Base-by-base conservation (phyloP, 2,329 filamentous ascomycete genomes). In the Talaromyces marneffei region DNA sequence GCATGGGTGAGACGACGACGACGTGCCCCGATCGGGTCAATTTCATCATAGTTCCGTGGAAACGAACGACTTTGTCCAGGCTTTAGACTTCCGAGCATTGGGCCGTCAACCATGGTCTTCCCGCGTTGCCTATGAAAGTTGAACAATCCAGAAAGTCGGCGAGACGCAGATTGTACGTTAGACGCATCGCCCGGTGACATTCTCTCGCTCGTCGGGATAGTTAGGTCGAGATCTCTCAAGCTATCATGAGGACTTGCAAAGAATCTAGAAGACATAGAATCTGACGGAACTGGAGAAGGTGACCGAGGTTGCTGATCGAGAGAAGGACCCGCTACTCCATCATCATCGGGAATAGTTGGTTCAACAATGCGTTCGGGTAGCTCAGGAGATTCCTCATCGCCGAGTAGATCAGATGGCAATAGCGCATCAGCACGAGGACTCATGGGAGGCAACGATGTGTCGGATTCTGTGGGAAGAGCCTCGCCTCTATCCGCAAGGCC, bases 31-130 rank as follows among this genome's bases (percentile, higher is more conserved):
- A 78, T 77, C 3, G 80, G 75, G 65, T 85, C 82, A 42, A 80
- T 70, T 8, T 85, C 81, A 53, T 79, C 77, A 33, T 78, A 54
- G 64, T 81, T 79, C 37, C 84, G 78, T 14, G 85, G 85, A 68
- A 87, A 82, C n/a, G 85, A 87, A 64, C 86, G 85, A 63, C 84
- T 87, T 64, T 87, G 84, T 0, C 80, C 79, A 53, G 82, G 74
- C 65, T 85, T 85, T 64, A 86, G 70, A n/a, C 81, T 81, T 16
- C 85, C 85, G 31, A 86, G 68, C 40, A 80, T 71, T 44, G 83
- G 82, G 33, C 86, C 82, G 64, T 85, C 82, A 2, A 81, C 80
- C 37, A 83, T 72, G 0, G 84, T 85, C 74, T 87, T 87, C 4
- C 83, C 83, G 63, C 85, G 80, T 66, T 83, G 83, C 33, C 85